phyloP scores from a whole-genome alignment of 192 early-diverging fungal genomes.

The Globomyces pollinis-pini region DNA sequence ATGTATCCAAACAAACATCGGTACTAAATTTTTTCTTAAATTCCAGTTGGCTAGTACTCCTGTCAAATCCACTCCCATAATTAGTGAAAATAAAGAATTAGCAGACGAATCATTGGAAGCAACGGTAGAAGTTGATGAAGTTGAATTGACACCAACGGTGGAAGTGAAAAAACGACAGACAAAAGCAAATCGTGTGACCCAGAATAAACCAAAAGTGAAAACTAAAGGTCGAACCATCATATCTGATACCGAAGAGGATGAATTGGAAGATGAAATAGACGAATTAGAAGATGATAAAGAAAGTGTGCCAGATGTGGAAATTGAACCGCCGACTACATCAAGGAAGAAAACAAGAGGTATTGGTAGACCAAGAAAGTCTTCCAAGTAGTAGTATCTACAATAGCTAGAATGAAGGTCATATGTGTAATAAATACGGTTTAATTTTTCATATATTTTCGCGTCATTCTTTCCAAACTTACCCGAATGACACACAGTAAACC shows the following conservation, averaged over 20 bases:
- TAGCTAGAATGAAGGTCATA: no score
- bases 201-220: background rate
- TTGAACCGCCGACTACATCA: no score
- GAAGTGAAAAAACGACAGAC: background rate
- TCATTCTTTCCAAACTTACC: no score
- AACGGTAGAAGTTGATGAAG: background rate
- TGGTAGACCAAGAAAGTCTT: no score
- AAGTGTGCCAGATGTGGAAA: background rate
- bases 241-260: constrained; percentile 4
- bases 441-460: no score
- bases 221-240: no score
- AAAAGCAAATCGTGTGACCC: background rate
- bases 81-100: no score
- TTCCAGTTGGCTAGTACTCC: background rate
- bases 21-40: background rate
- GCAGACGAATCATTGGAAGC: no score
- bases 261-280: constrained; percentile 3
- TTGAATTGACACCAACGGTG: background rate
- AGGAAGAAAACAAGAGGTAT: no score
- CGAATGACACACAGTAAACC: no score
- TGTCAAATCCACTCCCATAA: background rate
- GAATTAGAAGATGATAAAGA: background rate
- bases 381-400: no score
- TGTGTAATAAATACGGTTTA: no score
- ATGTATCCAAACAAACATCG: background rate